These are phyloP conservation scores for Dioszegia hungarica DNA, from an alignment of 768 basidiomycete genomes.

Conservation along the genomic window DNA sequence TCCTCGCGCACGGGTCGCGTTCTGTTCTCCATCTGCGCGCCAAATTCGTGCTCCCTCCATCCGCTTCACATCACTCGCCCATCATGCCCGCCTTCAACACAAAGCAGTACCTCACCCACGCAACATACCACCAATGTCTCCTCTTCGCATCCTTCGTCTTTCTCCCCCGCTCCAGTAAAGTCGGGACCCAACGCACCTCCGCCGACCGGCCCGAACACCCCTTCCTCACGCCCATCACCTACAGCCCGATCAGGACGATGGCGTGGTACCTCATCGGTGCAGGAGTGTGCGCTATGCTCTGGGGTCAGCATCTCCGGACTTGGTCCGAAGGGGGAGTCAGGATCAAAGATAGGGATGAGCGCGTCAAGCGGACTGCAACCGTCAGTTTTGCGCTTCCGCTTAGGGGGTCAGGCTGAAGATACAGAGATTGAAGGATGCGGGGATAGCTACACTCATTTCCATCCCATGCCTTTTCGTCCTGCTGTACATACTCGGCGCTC, in stretches of 20 bases:
- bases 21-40: background rate
- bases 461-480: constrained; percentile 48
- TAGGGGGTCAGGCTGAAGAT: background rate
- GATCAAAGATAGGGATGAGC: background rate
- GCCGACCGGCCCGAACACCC: constrained; percentile 66
- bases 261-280: constrained; percentile 59
- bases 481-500: constrained; percentile 5
- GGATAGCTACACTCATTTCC: constrained; percentile 2
- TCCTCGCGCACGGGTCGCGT: too few relatives aligned
- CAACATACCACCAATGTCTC: constrained; percentile 25
- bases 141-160: constrained; percentile 31
- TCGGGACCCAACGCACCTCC: constrained; percentile 13
- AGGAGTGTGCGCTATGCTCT: constrained; percentile 61
- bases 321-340: constrained; percentile 50
- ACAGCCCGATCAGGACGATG: constrained; percentile 59
- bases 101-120: constrained; percentile 32
- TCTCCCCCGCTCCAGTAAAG: constrained; percentile 24
- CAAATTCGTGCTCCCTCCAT: too few relatives aligned
- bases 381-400: background rate
- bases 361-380: background rate
- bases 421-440: constrained; percentile 16
- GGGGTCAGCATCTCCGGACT: constrained; percentile 62
- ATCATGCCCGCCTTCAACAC: constrained; percentile 17
- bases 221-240: constrained; percentile 65
- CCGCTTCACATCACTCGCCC: too few relatives aligned